Evolutionary conservation across 805 yeast species (phyloP).

Genomic region (Kazachstania kunashirensis): DNA sequence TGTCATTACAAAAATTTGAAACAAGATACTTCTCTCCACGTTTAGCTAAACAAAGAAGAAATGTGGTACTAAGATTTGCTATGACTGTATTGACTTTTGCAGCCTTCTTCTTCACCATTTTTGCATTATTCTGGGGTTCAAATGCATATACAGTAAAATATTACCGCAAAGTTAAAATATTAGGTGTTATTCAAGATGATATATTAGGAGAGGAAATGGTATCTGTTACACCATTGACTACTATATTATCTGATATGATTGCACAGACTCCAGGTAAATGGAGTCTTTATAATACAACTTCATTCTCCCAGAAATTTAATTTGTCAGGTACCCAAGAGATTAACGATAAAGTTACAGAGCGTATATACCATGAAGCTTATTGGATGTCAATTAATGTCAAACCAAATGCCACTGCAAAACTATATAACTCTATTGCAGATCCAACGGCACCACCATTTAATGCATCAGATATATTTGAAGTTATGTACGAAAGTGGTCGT

Average conservation of each 20-base stretch:
- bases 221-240: conserved; percentile 8
- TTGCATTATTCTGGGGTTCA: conserved; percentile 32
- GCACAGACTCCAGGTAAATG: conserved; percentile 19
- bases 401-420: conserved; percentile 36
- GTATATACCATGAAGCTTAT: conserved; percentile 45
- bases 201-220: neutral
- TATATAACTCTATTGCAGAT: conserved; percentile 17
- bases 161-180: conserved; percentile 17
- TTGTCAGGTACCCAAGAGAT: conserved; percentile 12
- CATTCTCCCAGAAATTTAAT: conserved; percentile 15
- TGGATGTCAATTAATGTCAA: conserved; percentile 55
- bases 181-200: conserved; percentile 31
- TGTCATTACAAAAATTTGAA: neutral
- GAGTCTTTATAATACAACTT: conserved; percentile 20
- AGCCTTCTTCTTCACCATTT: conserved; percentile 15
- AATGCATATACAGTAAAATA: conserved; percentile 23
- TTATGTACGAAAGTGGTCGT: conserved; percentile 52
- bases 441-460: conserved; percentile 12
- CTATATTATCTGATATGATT: conserved; percentile 8
- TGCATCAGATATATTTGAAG: conserved; percentile 25
- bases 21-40: conserved; percentile 13
- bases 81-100: conserved; percentile 11
- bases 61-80: conserved; percentile 5
- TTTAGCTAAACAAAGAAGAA: conserved; percentile 7
- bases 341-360: conserved; percentile 32